Evolutionary conservation across 2,329 filamentous ascomycete genomes (phyloP).

Genomic region (Fusarium ambrosium): DNA sequence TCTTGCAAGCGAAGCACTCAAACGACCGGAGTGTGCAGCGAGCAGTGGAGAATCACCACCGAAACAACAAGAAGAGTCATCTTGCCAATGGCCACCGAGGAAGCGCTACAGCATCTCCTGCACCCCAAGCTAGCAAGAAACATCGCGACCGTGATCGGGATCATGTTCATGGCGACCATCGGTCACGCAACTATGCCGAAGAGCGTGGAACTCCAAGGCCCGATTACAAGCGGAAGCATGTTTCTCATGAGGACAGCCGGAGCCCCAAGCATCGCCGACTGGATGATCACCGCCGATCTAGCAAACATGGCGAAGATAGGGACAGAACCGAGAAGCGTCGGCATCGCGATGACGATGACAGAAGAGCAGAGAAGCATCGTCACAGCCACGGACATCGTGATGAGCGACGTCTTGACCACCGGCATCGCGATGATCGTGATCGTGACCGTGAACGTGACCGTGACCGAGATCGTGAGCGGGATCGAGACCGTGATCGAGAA

Average conservation of each 20-base stretch:
- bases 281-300: constrained; percentile 57
- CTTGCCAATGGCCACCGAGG: constrained; percentile 72
- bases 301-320: constrained; percentile 54
- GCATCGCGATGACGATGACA: constrained; percentile 42
- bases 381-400: constrained; percentile 37
- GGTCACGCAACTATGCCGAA: constrained; percentile 64
- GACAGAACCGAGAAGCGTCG: constrained; percentile 50
- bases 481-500: neutral
- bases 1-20: constrained; percentile 87
- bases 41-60: constrained; percentile 91
- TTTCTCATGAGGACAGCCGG: constrained; percentile 59
- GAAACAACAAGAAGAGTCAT: constrained; percentile 86
- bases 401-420: constrained; percentile 40
- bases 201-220: constrained; percentile 66
- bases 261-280: constrained; percentile 59
- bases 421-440: constrained; percentile 39
- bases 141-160: constrained; percentile 64
- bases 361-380: constrained; percentile 42
- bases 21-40: constrained; percentile 82
- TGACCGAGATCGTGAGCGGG: constrained; percentile 47
- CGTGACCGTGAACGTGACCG: constrained; percentile 38
- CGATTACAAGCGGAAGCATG: constrained; percentile 73
- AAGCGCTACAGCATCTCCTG: constrained; percentile 78
- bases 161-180: constrained; percentile 61
- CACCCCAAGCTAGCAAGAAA: constrained; percentile 63